Evolutionary conservation across 371 early-diverging fungal genomes (phyloP), one percentile per base, ranked within the genome.

Genomic region (Zychaea mexicana): DNA sequence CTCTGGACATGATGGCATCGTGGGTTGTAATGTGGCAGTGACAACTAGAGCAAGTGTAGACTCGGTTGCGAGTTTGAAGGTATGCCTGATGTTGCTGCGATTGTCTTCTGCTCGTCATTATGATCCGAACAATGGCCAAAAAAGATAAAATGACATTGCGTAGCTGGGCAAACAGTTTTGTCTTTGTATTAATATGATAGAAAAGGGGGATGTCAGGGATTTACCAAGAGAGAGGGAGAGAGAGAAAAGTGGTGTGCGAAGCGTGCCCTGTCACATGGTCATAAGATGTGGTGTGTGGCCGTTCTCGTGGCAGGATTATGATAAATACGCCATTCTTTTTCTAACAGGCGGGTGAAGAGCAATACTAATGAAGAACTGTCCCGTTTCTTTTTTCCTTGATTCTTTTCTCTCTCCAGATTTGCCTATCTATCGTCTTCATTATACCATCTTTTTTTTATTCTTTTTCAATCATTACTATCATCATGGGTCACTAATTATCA

Each of bases 21-120:
- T 69, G 70, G n/a, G 65, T 33, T n/a, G 58, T 24, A 15, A 69
- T 32, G 52, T 69, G 66, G 30, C 62, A 69, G 52, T 69, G 70
- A 31, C 70, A 69, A 32, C 54, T 65, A 28, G 33, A 52, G 47
- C 70, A 69, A 47, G 62, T 59, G 55, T 69, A 69, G 19, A 69
- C 58, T 5, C 70, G 61, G 13, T 42, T 54, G 28, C 38, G 49
- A 24, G 24, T 61, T 30, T 45, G 24, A 27, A 68, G 52, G 26
- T 68, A 68, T 2, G 28, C 54, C 30, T 61, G 68, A 53, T 63
- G 60, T 59, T 57, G 22, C 22, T 49, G 36, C 17, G 17, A 13
- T 46, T 45, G 30, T 47, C 15, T 60, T 31, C 52, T 47, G 22
- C 28, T 60, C 47, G 46, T 47, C 60, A 30, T 26, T 19, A 49